Evolutionary conservation across 1,284 basidiomycete genomes (phyloP), one percentile per base, ranked within the genome.

Genomic region (Testicularia cyperi): DNA sequence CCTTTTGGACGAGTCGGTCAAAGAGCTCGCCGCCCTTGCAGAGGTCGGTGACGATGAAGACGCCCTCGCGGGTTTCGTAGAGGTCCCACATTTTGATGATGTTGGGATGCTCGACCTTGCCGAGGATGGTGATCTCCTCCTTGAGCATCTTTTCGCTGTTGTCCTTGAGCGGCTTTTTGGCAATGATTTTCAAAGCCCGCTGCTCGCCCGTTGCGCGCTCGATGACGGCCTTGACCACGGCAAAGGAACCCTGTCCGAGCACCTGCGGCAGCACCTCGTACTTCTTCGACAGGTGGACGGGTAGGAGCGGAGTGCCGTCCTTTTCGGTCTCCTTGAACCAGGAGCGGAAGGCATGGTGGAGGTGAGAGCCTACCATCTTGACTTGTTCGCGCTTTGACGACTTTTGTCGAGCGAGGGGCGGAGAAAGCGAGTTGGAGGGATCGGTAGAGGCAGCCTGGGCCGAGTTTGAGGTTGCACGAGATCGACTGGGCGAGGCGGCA

Each of bases 41-140:
- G 16, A 72, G 54, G 39, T 77, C 74, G 7, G 69, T 77, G 18
- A 75, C 68, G 43, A 77, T 68, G 29, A 77, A 75, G 43, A 77
- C 58, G 9, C 52, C 74, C 38, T 77, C 72, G n/a, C 66, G 68
- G 5, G 74, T 72, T 38, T 75, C 73, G 51, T 65, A 75, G 16
- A 75, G 43, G 35, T 77, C 74, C 64, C 70, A 70, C 54, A 76
- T 65, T 29, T 66, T 72, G 51, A 74, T 71, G 53, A 71, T 66
- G 52, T 75, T 65, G 27, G 70, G 67, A 39, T 75, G 64, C 22
- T 71, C 49, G 0, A 76, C 60, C n/a, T 47, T 55, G 24, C 61
- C 53, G 25, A 76, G 57, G 38, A 76, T 74, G 42, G 62, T 48
- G 45, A 76, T 71, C 37, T 76, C 74, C 28, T 55, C 54, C 51